Conservation (phyloP, 495 filamentous ascomycete species). For the Penicillium mononematosum region DNA sequence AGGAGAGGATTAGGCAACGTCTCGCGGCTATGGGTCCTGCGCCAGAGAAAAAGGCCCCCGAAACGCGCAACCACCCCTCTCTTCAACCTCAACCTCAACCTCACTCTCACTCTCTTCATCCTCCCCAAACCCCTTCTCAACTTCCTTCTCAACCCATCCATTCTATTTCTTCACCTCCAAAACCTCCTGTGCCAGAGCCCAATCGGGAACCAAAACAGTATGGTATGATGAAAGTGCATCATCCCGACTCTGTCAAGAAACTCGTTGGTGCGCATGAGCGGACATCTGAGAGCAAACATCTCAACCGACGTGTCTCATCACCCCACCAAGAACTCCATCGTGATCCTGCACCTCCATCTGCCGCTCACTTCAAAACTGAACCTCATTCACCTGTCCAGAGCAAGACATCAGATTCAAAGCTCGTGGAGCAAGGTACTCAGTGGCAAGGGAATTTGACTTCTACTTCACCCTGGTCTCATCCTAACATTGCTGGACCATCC, state of each 20-base stretch:
- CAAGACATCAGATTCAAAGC: conserved; percentile 24
- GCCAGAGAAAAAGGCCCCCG: conserved; percentile 49
- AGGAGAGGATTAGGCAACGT: conserved; percentile 80
- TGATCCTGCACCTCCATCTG: conserved; percentile 32
- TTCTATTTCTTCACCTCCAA: conserved; percentile 46
- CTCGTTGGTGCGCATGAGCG: conserved; percentile 40
- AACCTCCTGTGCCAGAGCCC: conserved; percentile 52
- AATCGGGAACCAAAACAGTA: conserved; percentile 55
- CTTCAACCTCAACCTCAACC: conserved; percentile 9
- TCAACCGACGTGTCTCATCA: conserved; percentile 34
- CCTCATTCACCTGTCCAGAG: conserved; percentile 18
- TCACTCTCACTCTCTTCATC: conserved; percentile 2
- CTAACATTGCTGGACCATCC: conserved; percentile 35
- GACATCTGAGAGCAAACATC: conserved; percentile 34
- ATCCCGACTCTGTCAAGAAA: conserved; percentile 48
- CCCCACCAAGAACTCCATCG: conserved; percentile 36
- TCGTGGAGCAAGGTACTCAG: conserved; percentile 38
- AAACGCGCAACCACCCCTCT: conserved; percentile 31
- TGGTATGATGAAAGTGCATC: conserved; percentile 60
- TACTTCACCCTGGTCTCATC: conserved; percentile 39
- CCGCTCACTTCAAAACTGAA: conserved; percentile 25
- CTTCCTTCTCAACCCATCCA: conserved; percentile 19
- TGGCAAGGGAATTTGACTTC: conserved; percentile 42
- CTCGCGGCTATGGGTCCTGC: conserved; percentile 72
- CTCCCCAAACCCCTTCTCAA: conserved; percentile 10